These are phyloP conservation scores for Kodamaea anthophila DNA, from an alignment of 1,139 yeast genomes.

Conservation along the genomic window DNA sequence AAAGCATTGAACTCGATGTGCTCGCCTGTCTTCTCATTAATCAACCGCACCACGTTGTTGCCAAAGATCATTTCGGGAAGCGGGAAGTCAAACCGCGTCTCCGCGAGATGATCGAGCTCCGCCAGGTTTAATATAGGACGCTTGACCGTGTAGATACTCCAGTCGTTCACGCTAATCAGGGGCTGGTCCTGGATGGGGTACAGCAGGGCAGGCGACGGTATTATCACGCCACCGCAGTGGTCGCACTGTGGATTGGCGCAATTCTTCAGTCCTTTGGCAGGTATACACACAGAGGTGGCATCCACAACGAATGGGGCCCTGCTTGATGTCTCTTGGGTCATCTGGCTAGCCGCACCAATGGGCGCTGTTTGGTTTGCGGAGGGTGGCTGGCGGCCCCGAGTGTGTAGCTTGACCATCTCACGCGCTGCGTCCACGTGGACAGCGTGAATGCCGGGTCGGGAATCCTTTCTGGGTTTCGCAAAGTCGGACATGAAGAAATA, in stretches of 20 bases:
- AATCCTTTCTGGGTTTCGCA: constrained; percentile 3
- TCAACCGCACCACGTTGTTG: constrained; percentile 60
- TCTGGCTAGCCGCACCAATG: constrained; percentile 6
- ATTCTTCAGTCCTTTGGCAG: constrained; percentile 7
- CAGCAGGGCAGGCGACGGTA: constrained; percentile 65
- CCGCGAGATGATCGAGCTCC: constrained; percentile 68
- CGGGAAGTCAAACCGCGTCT: constrained; percentile 62
- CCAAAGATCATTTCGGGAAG: constrained; percentile 98
- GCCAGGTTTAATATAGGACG: constrained; percentile 70
- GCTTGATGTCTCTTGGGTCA: no score
- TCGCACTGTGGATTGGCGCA: constrained; percentile 47
- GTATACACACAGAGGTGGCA: constrained; percentile 5
- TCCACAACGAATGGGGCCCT: constrained; percentile 2
- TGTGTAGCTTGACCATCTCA: constrained; percentile 47
- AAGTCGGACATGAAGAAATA: constrained; percentile 4
- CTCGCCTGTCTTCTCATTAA: constrained; percentile 36
- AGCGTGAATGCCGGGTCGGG: constrained; percentile 39
- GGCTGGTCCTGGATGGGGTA: constrained; percentile 61
- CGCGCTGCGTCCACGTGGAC: constrained; percentile 58
- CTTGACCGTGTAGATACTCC: constrained; percentile 72
- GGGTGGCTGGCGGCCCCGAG: constrained; percentile 31
- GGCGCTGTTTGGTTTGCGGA: neutral
- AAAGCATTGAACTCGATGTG: constrained; percentile 63
- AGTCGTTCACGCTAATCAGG: constrained; percentile 58
- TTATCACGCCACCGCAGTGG: constrained; percentile 65